Evolutionary conservation across 2,329 filamentous ascomycete genomes (phyloP), one percentile per base, ranked within the genome.

Genomic region (Neocucurbitaria cava): DNA sequence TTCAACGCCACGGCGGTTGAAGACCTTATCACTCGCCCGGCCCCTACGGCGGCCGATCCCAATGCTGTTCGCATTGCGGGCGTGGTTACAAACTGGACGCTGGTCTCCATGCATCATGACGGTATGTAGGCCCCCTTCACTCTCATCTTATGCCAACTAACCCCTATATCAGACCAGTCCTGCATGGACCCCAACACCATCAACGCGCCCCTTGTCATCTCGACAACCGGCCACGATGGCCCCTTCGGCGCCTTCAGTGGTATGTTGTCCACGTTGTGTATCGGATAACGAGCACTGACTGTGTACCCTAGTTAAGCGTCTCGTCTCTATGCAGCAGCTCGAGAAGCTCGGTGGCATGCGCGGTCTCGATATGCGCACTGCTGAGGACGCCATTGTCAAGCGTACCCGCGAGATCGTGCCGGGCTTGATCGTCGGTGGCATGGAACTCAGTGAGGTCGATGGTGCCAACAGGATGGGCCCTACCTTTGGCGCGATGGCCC

Each of bases 131-230:
- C 18, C 17, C 3, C 15, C 31, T 43, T 30, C 9, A 30, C 11
- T 39, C 35, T 46, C 9, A 11, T 41, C 30, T 1, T 17, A n/a
- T 15, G 11, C 33, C 20, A 38, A 48, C 56, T 62, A 46, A 62
- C 44, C 13, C 48, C 56, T 24, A 58, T 51, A 77, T 89, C 92
- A 73, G 90, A 94, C 75, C 92, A 96, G 81, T 90, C 87, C 58
- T 96, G 92, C 88, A 96, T 96, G 92, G 93, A 96, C 76, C 92
- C 92, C 65, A 96, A 95, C 85, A 96, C 92, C 69, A 96, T 96
- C 85, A 96, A 96, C 73, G 91, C 92, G 0, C 92, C 92, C 1
- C 77, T 96, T 54, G 82, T 96, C 71, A 90, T 97, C 80, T 92
- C 88, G 53, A 96, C 92, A 21, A 96, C 92, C 0, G 93, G 92